Conservation (phyloP, 768 basidiomycete species). For the Sarcomyxa edulis region DNA sequence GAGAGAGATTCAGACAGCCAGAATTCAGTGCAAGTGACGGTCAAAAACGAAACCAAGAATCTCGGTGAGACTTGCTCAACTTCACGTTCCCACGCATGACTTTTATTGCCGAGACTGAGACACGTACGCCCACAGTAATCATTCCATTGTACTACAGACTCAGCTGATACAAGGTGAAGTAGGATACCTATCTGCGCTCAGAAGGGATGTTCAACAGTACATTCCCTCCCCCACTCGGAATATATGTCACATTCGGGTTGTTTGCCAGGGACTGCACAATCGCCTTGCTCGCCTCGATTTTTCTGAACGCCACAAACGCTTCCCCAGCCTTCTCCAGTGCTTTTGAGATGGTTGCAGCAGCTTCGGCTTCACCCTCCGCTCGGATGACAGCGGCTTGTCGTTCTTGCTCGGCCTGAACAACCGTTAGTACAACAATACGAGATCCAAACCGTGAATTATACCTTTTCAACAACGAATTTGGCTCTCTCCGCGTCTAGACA, state of each 20-base stretch:
- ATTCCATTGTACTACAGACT: slow-evolving; percentile 7
- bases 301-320: slow-evolving; percentile 89
- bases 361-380: slow-evolving; percentile 98
- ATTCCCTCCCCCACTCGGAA: slow-evolving; percentile 76
- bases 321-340: slow-evolving; percentile 94
- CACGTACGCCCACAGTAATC: no score
- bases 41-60: no score
- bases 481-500: slow-evolving; percentile 90
- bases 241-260: slow-evolving; percentile 86
- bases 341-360: slow-evolving; percentile 86
- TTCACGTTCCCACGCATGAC: no score
- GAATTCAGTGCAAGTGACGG: slow-evolving; percentile 36
- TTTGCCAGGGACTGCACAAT: slow-evolving; percentile 80
- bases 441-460: slow-evolving; percentile 18
- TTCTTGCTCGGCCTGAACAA: slow-evolving; percentile 90
- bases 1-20: slow-evolving; percentile 2
- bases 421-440: slow-evolving; percentile 5
- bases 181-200: slow-evolving; percentile 16
- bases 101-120: no score
- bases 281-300: slow-evolving; percentile 97
- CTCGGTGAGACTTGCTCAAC: no score
- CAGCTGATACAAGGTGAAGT: no score
- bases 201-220: slow-evolving; percentile 82
- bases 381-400: slow-evolving; percentile 97
- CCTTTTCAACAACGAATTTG: slow-evolving; percentile 99